Evolutionary conservation across 1,139 yeast species (phyloP).

Genomic region (Magnusiomyces clavatus): DNA sequence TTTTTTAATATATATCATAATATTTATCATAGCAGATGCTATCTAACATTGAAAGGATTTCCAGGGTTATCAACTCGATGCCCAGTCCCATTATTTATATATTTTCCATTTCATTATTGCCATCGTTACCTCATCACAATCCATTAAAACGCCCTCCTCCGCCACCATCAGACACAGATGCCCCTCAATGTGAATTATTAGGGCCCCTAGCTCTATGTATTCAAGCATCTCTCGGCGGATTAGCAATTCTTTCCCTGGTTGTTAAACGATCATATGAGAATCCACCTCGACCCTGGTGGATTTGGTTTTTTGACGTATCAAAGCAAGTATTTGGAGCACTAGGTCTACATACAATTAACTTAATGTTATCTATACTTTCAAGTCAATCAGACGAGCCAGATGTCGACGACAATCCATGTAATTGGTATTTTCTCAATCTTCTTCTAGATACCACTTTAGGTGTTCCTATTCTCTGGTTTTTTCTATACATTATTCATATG

Average conservation of each 20-base stretch:
- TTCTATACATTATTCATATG: slow-evolving; percentile 39
- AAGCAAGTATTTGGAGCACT: slow-evolving; percentile 85
- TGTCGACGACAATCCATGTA: slow-evolving; percentile 34
- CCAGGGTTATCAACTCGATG: no score
- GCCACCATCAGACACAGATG: slow-evolving; percentile 8
- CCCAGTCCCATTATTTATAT: neutral
- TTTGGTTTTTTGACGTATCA: slow-evolving; percentile 85
- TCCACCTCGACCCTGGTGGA: slow-evolving; percentile 80
- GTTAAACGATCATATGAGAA: slow-evolving; percentile 70
- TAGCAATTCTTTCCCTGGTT: slow-evolving; percentile 67
- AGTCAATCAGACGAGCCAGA: slow-evolving; percentile 27
- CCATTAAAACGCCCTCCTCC: slow-evolving; percentile 3
- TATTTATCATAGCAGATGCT: no score
- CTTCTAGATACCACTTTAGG: slow-evolving; percentile 94
- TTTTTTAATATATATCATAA: no score
- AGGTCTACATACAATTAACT: slow-evolving; percentile 73
- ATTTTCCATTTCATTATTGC: neutral
- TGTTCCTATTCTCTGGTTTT: slow-evolving; percentile 66
- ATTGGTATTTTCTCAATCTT: slow-evolving; percentile 83
- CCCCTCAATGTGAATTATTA: slow-evolving; percentile 32
- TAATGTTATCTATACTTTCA: slow-evolving; percentile 60
- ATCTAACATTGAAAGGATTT: no score
- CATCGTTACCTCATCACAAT: neutral
- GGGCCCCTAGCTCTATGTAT: slow-evolving; percentile 39
- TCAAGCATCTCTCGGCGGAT: slow-evolving; percentile 50